Percentiles rank a stretch among this genome's conserved stretches.
These are phyloP conservation scores for Naganishia onofrii DNA, from an alignment of 768 basidiomycete genomes.

Conservation along the genomic window DNA sequence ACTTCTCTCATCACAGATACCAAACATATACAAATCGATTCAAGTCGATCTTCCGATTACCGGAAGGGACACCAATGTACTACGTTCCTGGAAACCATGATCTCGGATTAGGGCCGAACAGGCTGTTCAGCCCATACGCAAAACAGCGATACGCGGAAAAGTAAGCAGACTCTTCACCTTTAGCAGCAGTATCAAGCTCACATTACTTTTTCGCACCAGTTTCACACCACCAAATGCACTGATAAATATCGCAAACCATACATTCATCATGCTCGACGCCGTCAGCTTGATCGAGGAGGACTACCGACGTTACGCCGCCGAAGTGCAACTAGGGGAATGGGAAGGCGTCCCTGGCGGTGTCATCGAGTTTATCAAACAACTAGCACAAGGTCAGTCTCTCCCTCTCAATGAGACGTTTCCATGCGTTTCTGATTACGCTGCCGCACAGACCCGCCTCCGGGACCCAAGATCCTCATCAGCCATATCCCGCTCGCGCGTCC, in stretches of 20 bases:
- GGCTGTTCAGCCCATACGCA: conserved; percentile 27
- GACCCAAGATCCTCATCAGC: conserved; percentile 69
- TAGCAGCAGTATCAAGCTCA: conserved; percentile 59
- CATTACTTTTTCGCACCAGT: conserved; percentile 57
- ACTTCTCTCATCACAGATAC: conserved; percentile 60
- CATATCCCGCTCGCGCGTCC: conserved; percentile 86
- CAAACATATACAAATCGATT: conserved; percentile 67
- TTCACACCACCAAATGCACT: conserved; percentile 72
- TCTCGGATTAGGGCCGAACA: conserved; percentile 49
- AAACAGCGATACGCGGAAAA: conserved; percentile 27
- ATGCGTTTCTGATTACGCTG: conserved; percentile 34
- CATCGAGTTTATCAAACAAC: conserved; percentile 51
- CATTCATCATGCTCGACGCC: conserved; percentile 47
- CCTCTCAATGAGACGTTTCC: conserved; percentile 45
- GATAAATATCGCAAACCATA: conserved; percentile 59
- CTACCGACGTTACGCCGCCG: conserved; percentile 49
- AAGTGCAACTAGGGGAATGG: conserved; percentile 55
- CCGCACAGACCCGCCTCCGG: conserved; percentile 39
- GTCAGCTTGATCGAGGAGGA: conserved; percentile 51
- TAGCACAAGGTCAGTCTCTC: conserved; percentile 42
- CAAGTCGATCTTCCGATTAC: conserved; percentile 64
- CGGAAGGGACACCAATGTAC: conserved; percentile 59
- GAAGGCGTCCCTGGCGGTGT: conserved; percentile 52
- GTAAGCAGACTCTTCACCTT: conserved; percentile 20
- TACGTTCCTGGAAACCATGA: conserved; percentile 91